Percentiles rank a stretch among this genome's conserved stretches.
Conservation (phyloP, 768 basidiomycete species). For the Cystobasidium onofrii region DNA sequence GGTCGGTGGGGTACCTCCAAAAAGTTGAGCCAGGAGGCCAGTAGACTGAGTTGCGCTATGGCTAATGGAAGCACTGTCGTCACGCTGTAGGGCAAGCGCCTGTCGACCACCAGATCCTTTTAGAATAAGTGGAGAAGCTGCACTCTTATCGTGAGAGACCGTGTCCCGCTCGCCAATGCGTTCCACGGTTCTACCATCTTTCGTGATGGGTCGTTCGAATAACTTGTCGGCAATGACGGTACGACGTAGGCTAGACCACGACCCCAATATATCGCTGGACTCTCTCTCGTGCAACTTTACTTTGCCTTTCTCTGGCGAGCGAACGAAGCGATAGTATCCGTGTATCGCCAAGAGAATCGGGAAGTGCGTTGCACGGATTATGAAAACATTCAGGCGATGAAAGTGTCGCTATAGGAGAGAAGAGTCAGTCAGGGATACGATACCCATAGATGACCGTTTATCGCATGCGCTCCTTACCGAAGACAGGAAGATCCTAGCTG, state of each 20-base stretch:
- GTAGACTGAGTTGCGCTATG: background rate
- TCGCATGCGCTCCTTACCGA: too few relatives aligned
- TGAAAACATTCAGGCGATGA: conserved; percentile 30
- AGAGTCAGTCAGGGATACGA: background rate
- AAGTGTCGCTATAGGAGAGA: conserved; percentile 10
- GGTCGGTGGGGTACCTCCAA: background rate
- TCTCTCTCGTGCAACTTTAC: background rate
- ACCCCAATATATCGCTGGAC: conserved; percentile 2
- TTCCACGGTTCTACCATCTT: conserved; percentile 5
- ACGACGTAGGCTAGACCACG: background rate
- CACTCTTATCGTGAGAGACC: background rate
- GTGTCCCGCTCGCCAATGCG: background rate
- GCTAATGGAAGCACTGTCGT: background rate
- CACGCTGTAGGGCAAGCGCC: background rate
- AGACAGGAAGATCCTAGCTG: conserved; percentile 64
- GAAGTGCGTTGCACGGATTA: conserved; percentile 6
- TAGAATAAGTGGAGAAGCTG: background rate
- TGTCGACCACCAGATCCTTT: conserved; percentile 11
- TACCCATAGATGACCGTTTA: too few relatives aligned
- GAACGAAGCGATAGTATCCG: conserved; percentile 2
- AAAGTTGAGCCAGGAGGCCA: conserved; percentile 14
- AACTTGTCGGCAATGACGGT: background rate
- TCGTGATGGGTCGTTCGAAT: conserved; percentile 24
- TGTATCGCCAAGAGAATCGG: conserved; percentile 11
- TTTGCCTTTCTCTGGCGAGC: background rate